These are phyloP conservation scores for Datura wrightii DNA, from an alignment of 257 asterid genomes.

Conservation along the genomic window DNA sequence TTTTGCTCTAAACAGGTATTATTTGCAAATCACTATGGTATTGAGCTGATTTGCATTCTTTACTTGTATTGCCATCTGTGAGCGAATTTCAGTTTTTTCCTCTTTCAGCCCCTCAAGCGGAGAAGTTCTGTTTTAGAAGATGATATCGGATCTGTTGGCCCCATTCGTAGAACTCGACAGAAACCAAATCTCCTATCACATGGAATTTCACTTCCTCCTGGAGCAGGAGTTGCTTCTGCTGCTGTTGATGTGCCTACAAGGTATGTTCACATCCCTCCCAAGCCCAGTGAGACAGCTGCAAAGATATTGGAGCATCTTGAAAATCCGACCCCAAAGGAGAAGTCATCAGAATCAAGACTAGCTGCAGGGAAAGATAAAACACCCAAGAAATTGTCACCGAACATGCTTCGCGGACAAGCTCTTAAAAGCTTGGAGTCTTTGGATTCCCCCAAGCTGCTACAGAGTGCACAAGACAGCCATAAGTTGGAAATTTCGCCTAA, in stretches of 20 bases:
- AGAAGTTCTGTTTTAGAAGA: conserved; percentile 78
- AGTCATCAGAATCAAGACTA: conserved; percentile 60
- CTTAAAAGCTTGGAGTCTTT: conserved; percentile 61
- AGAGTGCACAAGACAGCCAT: conserved; percentile 45
- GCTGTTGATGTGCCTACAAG: conserved; percentile 50
- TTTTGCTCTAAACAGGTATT: conserved; percentile 43
- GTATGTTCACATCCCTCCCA: conserved; percentile 60
- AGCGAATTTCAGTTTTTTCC: conserved; percentile 19
- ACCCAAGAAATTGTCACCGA: conserved; percentile 52
- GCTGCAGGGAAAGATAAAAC: conserved; percentile 53
- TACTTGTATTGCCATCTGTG: conserved; percentile 28
- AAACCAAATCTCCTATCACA: conserved; percentile 59
- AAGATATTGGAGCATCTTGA: conserved; percentile 85
- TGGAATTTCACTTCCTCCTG: conserved; percentile 34
- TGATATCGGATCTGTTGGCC: conserved; percentile 74
- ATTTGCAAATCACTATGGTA: conserved; percentile 20
- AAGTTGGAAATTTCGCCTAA: conserved; percentile 48
- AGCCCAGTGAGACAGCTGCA: conserved; percentile 78
- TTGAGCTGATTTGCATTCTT: background rate
- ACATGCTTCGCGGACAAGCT: conserved; percentile 64
- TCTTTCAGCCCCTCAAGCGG: conserved; percentile 71
- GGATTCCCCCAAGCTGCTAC: conserved; percentile 57
- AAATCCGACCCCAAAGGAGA: conserved; percentile 69
- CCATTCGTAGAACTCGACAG: conserved; percentile 78
- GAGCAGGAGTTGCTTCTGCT: conserved; percentile 52